Evolutionary conservation across 2,329 filamentous ascomycete genomes (phyloP), one percentile per base, ranked within the genome.

Genomic region (Amauroascus verrucosus): DNA sequence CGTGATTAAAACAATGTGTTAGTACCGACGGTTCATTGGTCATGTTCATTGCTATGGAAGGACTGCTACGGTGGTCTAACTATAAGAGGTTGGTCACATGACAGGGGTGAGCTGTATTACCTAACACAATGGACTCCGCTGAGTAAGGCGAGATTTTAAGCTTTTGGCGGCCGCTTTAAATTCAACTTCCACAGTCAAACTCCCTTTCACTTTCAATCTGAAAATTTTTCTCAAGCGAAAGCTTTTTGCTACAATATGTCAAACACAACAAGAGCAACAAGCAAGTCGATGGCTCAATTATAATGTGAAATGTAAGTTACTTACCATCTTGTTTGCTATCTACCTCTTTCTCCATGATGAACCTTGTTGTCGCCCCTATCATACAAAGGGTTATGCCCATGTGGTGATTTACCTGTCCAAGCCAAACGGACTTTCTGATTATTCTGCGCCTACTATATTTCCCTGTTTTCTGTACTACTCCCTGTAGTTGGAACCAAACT

Each of bases 351-450:
- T 64, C 59, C 60, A 73, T 77, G 77, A 81, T 80, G 78, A 80
- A 75, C 71, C 60, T 70, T 68, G 70, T 75, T 80, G 77, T 81
- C 78, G 78, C 78, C 78, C 78, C 78, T 80, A 80, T 80, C 78
- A 72, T 71, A 80, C 63, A 62, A 48, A 41, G 35, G 51, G 51
- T 44, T 24, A 14, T 41, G 51, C 63, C 68, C 65, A 65, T 61
- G 65, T 80, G 78, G 76, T 79, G 77, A 80, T 72, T 74, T 75
- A 78, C 77, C 75, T 77, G 77, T 80, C 76, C 72, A 67, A 74
- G 74, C 77, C 77, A 80, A 80, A 80, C 75, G 75, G 76, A 80
- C 77, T 68, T 67, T 70, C 76, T 79, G 76, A 79, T 64, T 58
- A 60, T 33, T 45, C 14, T 30, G 26, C 26, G 9, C 6, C 13